Base-by-base conservation (phyloP, 75 land plant genomes). In the Chamaecyparis obtusa region DNA sequence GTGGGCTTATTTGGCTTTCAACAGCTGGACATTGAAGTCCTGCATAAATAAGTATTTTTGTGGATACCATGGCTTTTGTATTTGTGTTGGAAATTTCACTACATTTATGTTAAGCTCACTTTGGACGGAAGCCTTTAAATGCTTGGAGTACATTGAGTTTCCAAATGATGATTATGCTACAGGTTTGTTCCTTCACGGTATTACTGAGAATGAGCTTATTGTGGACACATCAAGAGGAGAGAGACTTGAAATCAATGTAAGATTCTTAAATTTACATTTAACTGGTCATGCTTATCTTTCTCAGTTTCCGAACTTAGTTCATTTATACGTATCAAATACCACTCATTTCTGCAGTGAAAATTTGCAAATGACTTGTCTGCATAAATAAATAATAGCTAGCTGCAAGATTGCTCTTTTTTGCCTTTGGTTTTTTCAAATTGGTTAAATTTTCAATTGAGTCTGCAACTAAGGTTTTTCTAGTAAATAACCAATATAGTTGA, bases 161-260 rank as follows among this genome's bases (percentile, higher is more conserved):
- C 13, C 30, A 10, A 36, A 32, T 86, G 13, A 9, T 84, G n/a
- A 14, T 39, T 84, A 37, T 86, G 44, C 86, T 94, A 74, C 90
- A 98, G 99, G 94, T 41, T 86, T 95, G 14, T 98, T 88, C 91
- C 90, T 98, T 44, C 88, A 88, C 87, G 82, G 96, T 75, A 94
- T 82, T 39, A 95, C 97, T 7, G 95, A 93, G 79, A 92, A 93
- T 75, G 93, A 95, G 93, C 95, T 98, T 15, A 79, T 94, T 17
- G 99, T 98, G 6, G 99, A 98, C 84, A 96, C 97, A 27, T 93
- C 99, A 56, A 95, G 99, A 86, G 99, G 99, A 88, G 99, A 95
- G 86, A 93, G 90, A 13, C 91, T 98, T 56, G 93, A 93, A 44
- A 96, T 98, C 37, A 94, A 97, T 93, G 99, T 97, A 79, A 81